phyloP scores from a whole-genome alignment of 257 asterid species.

The Leptodermis oblonga region DNA sequence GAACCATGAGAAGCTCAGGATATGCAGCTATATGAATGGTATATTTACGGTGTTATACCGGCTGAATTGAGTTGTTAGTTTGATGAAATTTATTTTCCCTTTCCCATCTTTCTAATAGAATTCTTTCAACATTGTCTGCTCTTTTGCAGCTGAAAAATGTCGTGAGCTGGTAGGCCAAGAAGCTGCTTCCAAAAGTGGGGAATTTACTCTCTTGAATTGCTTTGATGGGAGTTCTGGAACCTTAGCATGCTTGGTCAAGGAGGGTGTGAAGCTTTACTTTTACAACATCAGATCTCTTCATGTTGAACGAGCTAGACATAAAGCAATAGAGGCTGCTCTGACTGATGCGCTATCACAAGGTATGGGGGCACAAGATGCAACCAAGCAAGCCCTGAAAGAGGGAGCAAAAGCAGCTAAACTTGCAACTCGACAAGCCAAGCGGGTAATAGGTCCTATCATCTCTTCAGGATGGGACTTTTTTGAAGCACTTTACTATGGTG shows the following conservation, averaged over 20 bases:
- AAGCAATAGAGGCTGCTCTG: conserved; percentile 74
- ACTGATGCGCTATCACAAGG: conserved; percentile 80
- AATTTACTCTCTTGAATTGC: conserved; percentile 66
- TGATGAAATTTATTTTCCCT: not conserved
- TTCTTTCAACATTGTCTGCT: conserved; percentile 13
- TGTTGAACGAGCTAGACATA: conserved; percentile 63
- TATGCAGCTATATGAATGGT: not conserved
- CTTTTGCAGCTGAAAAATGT: conserved; percentile 75
- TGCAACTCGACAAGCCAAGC: conserved; percentile 72
- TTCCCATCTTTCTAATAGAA: not conserved
- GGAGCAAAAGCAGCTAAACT: conserved; percentile 91
- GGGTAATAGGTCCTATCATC: conserved; percentile 85
- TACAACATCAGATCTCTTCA: conserved; percentile 61
- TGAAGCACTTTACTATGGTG: conserved; percentile 84
- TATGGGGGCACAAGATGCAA: conserved; percentile 61
- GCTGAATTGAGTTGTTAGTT: conserved; percentile 4
- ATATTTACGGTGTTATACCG: not conserved
- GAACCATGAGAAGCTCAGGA: not conserved
- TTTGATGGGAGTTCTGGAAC: conserved; percentile 85
- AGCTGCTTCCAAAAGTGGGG: conserved; percentile 89
- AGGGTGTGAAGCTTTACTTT: conserved; percentile 77
- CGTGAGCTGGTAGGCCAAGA: conserved; percentile 73
- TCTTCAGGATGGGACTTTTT: conserved; percentile 97
- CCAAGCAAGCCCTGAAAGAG: conserved; percentile 68
- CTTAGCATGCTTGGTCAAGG: conserved; percentile 76